Base-by-base conservation (phyloP, 208 protist species). In the Jaenimonas drosophilae region DNA sequence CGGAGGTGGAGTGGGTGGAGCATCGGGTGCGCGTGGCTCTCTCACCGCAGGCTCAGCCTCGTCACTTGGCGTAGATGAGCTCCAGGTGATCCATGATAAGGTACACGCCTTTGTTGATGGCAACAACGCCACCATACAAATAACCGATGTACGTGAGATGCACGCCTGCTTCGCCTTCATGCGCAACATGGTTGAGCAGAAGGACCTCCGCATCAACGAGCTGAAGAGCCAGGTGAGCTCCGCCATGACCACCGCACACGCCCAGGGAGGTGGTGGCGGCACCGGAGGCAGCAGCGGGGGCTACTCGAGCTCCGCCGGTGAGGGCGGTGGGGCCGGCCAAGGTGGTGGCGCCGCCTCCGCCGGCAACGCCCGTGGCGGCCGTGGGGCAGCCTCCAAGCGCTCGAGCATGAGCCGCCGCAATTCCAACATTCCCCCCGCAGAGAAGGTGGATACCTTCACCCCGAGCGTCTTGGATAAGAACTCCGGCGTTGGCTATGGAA, bases 81-180 rank as follows among this genome's bases (percentile, higher is more conserved):
- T 67, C 23, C 59, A 66, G 42, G 62, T 63, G 29, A 45, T 94
- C 40, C 37, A 77, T 9, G 57, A 67, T 16, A 39, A 49, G 19
- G 84, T 96, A 2, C 42, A 49, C 14, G 52, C 53, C n/a, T 96
- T 86, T 40, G 27, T 94, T 2, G 51, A 66, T 12, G 88, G 87
- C 7, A 54, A 58, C 32, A 33, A 69, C 1, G 56, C 89, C 12
- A 64, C 68, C 17, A 36, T 96, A 2, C 68, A 74, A 19, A 57
- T 96, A 17, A 40, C 34, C 11, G 76, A 64, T 38, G 47, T 95
- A 41, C 53, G 78, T n/a, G 85, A 95, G 25, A 80, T 96, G 70
- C 53, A 82, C 41, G 79, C 87, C 24, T 77, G 77, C 56, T 94
- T 94, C 38, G 39, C 49, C 16, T 50, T 73, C n/a, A 77, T 95